Conservation (phyloP, 495 filamentous ascomycete species). For the Cercophora sp. region DNA sequence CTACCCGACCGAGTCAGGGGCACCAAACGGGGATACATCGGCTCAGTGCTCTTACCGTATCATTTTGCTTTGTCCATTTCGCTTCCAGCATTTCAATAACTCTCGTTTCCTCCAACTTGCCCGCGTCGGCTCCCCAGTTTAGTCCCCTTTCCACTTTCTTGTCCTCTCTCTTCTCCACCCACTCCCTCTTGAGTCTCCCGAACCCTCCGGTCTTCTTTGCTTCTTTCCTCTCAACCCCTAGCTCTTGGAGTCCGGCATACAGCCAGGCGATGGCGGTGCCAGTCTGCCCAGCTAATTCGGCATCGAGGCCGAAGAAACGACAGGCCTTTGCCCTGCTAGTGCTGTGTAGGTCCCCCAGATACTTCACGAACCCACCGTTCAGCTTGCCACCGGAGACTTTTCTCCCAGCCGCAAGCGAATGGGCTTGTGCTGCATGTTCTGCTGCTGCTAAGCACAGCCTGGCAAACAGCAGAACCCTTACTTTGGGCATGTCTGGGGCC, state of each 20-base stretch:
- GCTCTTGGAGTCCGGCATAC: slow-evolving; percentile 61
- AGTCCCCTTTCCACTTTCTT: slow-evolving; percentile 62
- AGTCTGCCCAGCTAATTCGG: slow-evolving; percentile 73
- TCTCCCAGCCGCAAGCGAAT: slow-evolving; percentile 43
- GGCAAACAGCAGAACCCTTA: slow-evolving; percentile 81
- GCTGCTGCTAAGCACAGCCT: slow-evolving; percentile 76
- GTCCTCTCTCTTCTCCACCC: slow-evolving; percentile 65
- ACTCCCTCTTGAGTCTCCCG: slow-evolving; percentile 67
- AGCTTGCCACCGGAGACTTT: slow-evolving; percentile 40
- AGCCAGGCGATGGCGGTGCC: slow-evolving; percentile 85
- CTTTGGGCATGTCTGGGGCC: slow-evolving; percentile 78
- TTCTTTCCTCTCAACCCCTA: slow-evolving; percentile 54
- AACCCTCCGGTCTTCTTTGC: slow-evolving; percentile 51
- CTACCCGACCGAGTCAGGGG: slow-evolving; percentile 34
- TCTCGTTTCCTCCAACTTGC: slow-evolving; percentile 75
- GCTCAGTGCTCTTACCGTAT: slow-evolving; percentile 61
- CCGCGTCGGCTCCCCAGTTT: slow-evolving; percentile 79
- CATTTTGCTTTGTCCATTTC: slow-evolving; percentile 91
- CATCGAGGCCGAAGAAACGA: slow-evolving; percentile 85
- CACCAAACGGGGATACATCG: not conserved
- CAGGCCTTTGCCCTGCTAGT: slow-evolving; percentile 78
- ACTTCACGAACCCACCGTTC: slow-evolving; percentile 62
- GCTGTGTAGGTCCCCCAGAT: slow-evolving; percentile 67
- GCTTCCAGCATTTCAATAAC: slow-evolving; percentile 80
- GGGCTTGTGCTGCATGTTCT: slow-evolving; percentile 62